These are phyloP conservation scores for Fusarium equiseti DNA, from an alignment of 2,329 filamentous ascomycete species.

Conservation along the genomic window DNA sequence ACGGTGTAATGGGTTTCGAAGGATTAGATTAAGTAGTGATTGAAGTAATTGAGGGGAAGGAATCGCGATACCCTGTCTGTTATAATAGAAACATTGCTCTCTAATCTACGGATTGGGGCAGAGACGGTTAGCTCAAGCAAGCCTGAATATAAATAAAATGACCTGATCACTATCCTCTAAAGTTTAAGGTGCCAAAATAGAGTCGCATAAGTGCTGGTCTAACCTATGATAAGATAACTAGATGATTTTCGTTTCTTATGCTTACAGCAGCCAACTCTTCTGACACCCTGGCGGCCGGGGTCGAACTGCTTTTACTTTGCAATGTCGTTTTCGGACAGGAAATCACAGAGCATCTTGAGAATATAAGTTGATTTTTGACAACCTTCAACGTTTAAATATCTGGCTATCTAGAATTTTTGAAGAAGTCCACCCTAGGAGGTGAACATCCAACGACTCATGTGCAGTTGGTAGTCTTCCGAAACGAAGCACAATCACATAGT, in stretches of 20 bases:
- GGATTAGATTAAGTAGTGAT: conserved; percentile 56
- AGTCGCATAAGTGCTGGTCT: too few relatives aligned
- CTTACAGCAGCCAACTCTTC: background rate
- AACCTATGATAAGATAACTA: too few relatives aligned
- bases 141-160: background rate
- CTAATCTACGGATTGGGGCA: background rate
- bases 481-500: conserved; percentile 33
- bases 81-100: background rate
- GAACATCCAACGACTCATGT: conserved; percentile 39
- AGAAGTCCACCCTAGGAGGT: conserved; percentile 38
- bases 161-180: background rate
- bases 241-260: background rate
- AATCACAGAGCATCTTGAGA: background rate
- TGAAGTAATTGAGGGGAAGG: background rate
- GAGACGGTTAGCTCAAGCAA: background rate
- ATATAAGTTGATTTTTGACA: conserved; percentile 5
- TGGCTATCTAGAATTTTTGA: conserved; percentile 25
- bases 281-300: background rate
- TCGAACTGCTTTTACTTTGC: background rate
- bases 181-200: too few relatives aligned
- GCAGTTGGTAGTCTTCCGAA: conserved; percentile 39
- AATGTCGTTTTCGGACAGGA: background rate
- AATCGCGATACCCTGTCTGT: conserved; percentile 28
- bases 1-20: conserved; percentile 64
- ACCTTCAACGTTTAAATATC: conserved; percentile 17